phyloP scores from a whole-genome alignment of 2,329 filamentous ascomycete genomes.

The Colletotrichum somersetense region DNA sequence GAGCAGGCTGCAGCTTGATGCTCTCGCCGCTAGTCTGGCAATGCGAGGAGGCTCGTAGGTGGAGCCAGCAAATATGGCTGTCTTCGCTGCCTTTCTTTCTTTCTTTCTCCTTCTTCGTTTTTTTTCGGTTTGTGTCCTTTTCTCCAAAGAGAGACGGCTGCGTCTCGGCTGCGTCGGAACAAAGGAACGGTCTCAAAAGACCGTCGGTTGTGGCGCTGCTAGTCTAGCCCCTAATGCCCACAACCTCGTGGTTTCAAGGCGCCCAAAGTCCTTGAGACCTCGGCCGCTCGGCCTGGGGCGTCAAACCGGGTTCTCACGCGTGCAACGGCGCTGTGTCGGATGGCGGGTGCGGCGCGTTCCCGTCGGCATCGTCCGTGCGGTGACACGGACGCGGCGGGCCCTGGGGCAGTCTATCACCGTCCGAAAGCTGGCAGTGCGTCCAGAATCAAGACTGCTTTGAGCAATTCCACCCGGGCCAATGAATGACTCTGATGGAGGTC shows the following conservation, averaged over 20 bases:
- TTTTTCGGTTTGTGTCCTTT: background rate
- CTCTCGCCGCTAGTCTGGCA: background rate
- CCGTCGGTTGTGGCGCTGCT: background rate
- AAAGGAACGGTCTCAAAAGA: background rate
- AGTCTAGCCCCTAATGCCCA: too few relatives aligned
- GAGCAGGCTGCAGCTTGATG: background rate
- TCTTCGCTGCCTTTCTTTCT: background rate
- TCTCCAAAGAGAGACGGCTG: background rate
- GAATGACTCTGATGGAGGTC: too few relatives aligned
- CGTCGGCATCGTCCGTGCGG: background rate
- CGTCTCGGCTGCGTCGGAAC: background rate
- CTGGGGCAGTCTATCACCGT: background rate
- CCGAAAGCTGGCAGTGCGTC: background rate
- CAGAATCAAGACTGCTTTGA: too few relatives aligned
- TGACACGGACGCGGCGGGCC: slow-evolving; percentile 7
- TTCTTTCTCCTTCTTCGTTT: background rate
- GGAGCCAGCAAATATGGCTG: background rate
- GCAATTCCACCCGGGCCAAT: too few relatives aligned
- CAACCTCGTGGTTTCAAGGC: background rate
- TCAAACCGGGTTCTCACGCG: background rate
- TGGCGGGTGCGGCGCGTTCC: background rate
- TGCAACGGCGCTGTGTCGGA: background rate
- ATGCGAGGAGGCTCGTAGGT: background rate
- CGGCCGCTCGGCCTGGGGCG: background rate
- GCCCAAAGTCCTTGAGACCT: background rate